Evolutionary conservation across 2,329 filamentous ascomycete species (phyloP).

Genomic region (Raffaelea ambrosiae): DNA sequence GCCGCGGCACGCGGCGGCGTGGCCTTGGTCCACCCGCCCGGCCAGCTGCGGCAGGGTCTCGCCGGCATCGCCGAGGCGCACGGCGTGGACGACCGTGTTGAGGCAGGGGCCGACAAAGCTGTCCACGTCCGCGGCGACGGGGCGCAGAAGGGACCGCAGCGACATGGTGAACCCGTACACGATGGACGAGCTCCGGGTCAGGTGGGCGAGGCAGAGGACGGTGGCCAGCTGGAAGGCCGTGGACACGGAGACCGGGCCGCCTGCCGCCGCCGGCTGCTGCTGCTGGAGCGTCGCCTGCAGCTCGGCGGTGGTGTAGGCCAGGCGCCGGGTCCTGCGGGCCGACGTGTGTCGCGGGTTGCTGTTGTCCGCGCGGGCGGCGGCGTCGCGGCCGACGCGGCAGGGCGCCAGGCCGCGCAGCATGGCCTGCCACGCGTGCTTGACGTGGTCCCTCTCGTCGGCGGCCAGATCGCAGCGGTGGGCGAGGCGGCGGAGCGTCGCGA

Average conservation of each 20-base stretch:
- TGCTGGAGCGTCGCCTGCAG: constrained; percentile 7
- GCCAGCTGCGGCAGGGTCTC: constrained; percentile 7
- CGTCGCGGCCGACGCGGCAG: not conserved
- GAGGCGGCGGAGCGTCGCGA: not conserved
- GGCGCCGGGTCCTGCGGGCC: constrained; percentile 2
- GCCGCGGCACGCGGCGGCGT: constrained; percentile 11
- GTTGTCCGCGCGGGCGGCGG: not conserved
- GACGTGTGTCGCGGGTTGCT: not conserved
- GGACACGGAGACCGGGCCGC: not conserved
- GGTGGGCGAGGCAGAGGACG: not conserved
- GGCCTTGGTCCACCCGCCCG: constrained; percentile 10
- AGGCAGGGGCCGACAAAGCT: constrained; percentile 15
- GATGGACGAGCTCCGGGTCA: not conserved
- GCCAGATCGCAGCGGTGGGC: not conserved
- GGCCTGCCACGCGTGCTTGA: not conserved
- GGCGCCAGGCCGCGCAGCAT: not conserved
- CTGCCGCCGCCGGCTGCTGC: constrained; percentile 4
- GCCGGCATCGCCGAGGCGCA: constrained; percentile 3
- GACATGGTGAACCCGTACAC: constrained; percentile 1
- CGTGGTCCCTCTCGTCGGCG: not conserved
- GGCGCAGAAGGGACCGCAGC: not conserved
- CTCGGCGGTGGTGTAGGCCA: constrained; percentile 4
- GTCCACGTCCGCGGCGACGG: not conserved
- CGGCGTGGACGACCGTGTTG: constrained; percentile 14
- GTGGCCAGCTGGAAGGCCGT: constrained; percentile 3